Base-by-base conservation (phyloP, 2,329 filamentous ascomycete genomes). In the Orbilia blumenaviensis region DNA sequence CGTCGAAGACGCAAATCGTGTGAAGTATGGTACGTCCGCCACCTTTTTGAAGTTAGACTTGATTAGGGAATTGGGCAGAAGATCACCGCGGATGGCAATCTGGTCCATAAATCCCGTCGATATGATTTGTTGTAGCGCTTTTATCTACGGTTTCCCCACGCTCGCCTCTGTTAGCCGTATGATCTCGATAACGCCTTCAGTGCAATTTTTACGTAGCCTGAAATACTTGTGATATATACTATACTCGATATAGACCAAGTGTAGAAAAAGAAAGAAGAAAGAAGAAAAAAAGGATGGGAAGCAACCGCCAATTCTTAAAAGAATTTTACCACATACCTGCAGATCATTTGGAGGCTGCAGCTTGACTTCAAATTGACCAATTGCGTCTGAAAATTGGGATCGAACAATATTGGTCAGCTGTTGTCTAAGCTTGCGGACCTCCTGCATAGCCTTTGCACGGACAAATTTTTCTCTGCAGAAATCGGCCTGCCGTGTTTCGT, bases 21-120 rank as follows among this genome's bases (percentile, higher is more conserved):
- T 93, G 5, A 96, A 83, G 81, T 98, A 99, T 0, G 94, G 92
- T 1, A 98, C 92, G 79, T 98, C 93, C 78, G 95, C 96, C n/a
- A 78, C 71, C 42, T 73, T 79, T 58, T 78, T 80, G 68, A 71
- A 77, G 38, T 78, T 77, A 29, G 79, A 63, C 48, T 78, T 79
- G 60, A 79, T 89, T 0, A 90, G 89, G 0, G 92, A 91, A 10
- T 86, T 87, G 0, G 93, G 92, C 0, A 92, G 87, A n/a, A 93
- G 85, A 82, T 99, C 94, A 2, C 92, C 92, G 75, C 95, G 92
- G 79, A 98, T 93, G 50, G 95, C 95, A 42, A 99, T 88, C 79
- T 97, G 92, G 83, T 99, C 95, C 80, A 98, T 89, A 84, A 97
- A 98, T 0, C 94, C 95, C 0, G 93, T 91, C 0, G 94, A 92